phyloP scores from a whole-genome alignment of 2,329 filamentous ascomycete genomes.

The Penicillium sp. region DNA sequence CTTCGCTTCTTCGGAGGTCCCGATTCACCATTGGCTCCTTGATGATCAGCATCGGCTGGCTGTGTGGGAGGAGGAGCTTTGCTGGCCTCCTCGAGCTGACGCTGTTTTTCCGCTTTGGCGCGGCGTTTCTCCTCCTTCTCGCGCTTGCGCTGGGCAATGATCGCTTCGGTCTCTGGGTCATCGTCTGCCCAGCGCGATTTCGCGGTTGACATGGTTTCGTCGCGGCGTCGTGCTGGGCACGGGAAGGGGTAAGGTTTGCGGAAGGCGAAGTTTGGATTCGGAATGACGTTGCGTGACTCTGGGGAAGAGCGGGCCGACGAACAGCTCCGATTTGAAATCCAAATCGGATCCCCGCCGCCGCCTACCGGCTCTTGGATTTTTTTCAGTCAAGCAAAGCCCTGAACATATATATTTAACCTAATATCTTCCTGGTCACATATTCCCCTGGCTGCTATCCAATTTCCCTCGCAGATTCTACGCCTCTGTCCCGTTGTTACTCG shows the following conservation, averaged over 20 bases:
- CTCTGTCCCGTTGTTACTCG: background rate
- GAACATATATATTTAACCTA: background rate
- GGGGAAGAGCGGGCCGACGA: conserved; percentile 31
- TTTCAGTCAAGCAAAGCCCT: conserved; percentile 9
- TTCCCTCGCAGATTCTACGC: background rate
- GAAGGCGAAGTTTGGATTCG: conserved; percentile 5
- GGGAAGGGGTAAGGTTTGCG: background rate
- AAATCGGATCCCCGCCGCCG: conserved; percentile 30
- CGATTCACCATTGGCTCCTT: conserved; percentile 34
- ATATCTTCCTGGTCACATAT: conserved; percentile 14
- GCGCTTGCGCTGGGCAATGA: conserved; percentile 68
- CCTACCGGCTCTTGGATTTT: conserved; percentile 6
- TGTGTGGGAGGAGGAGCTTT: conserved; percentile 45
- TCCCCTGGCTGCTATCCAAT: background rate
- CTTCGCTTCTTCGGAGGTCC: conserved; percentile 60
- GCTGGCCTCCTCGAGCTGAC: conserved; percentile 61
- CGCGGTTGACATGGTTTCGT: conserved; percentile 58
- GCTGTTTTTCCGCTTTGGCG: conserved; percentile 78
- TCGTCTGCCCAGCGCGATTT: conserved; percentile 88
- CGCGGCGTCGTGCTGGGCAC: background rate
- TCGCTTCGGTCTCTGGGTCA: conserved; percentile 76
- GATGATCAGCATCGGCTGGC: conserved; percentile 27
- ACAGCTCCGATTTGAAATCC: conserved; percentile 40
- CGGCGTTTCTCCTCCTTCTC: conserved; percentile 91
- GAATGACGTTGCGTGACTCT: conserved; percentile 33